These are phyloP conservation scores for Mycena latifolia DNA, from an alignment of 768 basidiomycete genomes.

Conservation along the genomic window DNA sequence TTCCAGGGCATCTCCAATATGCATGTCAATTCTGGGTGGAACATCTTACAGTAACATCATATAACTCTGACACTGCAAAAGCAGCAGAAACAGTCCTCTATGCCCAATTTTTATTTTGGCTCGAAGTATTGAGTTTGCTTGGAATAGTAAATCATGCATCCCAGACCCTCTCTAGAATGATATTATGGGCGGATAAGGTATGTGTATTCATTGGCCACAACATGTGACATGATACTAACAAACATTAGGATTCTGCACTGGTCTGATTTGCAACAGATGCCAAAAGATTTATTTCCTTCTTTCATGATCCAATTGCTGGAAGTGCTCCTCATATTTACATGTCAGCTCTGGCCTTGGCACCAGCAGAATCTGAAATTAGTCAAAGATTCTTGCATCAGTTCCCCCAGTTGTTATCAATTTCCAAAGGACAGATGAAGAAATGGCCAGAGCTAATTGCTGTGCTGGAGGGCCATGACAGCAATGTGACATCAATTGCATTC, in stretches of 20 bases:
- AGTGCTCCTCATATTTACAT: slow-evolving; percentile 13
- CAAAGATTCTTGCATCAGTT: not conserved
- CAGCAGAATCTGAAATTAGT: not conserved
- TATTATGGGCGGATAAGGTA: not conserved
- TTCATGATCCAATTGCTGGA: not conserved
- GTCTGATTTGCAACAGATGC: not conserved
- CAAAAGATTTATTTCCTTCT: slow-evolving; percentile 4
- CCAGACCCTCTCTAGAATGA: not conserved
- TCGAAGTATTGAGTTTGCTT: slow-evolving; percentile 3
- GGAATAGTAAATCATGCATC: not conserved
- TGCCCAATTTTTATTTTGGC: not conserved
- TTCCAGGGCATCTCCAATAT: not conserved
- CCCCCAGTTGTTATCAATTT: not conserved
- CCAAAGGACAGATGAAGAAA: not conserved
- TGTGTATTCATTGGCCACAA: no score
- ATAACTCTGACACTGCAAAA: no score
- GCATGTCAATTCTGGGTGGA: slow-evolving; percentile 2
- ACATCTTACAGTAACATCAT: not conserved
- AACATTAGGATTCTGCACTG: not conserved
- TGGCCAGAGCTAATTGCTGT: not conserved
- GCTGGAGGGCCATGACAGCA: not conserved
- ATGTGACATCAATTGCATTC: not conserved
- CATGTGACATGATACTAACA: not conserved
- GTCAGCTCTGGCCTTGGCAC: slow-evolving; percentile 1
- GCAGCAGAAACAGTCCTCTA: not conserved